Conservation (phyloP, 2,329 filamentous ascomycete genomes). For the Xylaria multiplex region DNA sequence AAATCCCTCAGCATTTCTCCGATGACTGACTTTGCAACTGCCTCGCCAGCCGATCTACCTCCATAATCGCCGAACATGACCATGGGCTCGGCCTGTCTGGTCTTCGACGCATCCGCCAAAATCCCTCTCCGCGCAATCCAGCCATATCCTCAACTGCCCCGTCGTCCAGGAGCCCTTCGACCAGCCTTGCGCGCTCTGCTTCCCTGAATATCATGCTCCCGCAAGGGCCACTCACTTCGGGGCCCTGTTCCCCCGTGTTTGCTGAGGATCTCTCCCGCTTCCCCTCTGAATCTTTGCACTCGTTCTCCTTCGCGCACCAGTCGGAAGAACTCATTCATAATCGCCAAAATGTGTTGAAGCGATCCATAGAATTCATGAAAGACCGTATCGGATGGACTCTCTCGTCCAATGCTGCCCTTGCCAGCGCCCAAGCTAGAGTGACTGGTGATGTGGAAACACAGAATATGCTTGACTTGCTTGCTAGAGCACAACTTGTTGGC, state of each 20-base stretch:
- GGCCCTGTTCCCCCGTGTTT: slow-evolving; percentile 77
- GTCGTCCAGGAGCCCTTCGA: slow-evolving; percentile 69
- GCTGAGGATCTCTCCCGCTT: slow-evolving; percentile 92
- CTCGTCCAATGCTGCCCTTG: slow-evolving; percentile 77
- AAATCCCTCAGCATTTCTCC: slow-evolving; percentile 36
- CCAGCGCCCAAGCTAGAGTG: slow-evolving; percentile 83
- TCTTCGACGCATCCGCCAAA: slow-evolving; percentile 91
- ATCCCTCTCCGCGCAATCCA: slow-evolving; percentile 73
- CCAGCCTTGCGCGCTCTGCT: slow-evolving; percentile 70
- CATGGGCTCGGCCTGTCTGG: slow-evolving; percentile 87
- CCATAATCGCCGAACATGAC: slow-evolving; percentile 85
- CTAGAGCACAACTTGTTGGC: slow-evolving; percentile 81
- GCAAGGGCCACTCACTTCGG: slow-evolving; percentile 66
- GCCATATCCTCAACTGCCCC: slow-evolving; percentile 72
- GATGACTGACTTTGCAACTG: slow-evolving; percentile 43
- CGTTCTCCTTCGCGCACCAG: slow-evolving; percentile 96
- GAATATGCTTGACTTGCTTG: slow-evolving; percentile 88
- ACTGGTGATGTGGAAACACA: slow-evolving; percentile 88
- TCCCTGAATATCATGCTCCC: slow-evolving; percentile 76
- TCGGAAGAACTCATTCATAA: slow-evolving; percentile 92
- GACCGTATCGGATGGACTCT: slow-evolving; percentile 84
- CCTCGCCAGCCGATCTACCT: slow-evolving; percentile 67
- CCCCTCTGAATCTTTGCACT: slow-evolving; percentile 94
- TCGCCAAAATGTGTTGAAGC: slow-evolving; percentile 90
- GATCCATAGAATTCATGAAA: slow-evolving; percentile 96